Base-by-base conservation (phyloP, 805 yeast genomes). In the Candida glaebosa region DNA sequence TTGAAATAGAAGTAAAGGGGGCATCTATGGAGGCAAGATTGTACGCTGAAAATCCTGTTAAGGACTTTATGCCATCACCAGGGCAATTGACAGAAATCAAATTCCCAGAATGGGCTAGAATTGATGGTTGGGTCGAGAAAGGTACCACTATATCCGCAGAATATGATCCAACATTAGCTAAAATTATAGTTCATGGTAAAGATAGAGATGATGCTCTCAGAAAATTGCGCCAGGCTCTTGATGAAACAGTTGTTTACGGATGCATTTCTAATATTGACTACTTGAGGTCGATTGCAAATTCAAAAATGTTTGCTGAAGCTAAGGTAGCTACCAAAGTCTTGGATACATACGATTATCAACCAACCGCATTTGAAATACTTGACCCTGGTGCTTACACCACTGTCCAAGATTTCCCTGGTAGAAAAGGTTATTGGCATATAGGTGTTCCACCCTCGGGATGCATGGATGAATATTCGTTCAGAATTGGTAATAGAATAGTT, bases 371-470 rank as follows among this genome's bases (percentile, higher is more conserved):
- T 61, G 98, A 91, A 65, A 76, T 91, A 31, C 61, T 83, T 24
- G 66, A 79, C 34, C 65, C 73, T 2, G 78, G 78, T 46, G 91
- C 96, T 32, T 88, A 88, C 65, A 91, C 98, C 28, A 87, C 96
- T 3, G 91, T 91, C 37, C 99, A 91, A 69, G 99, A 93, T 64
- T 93, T 82, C 63, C 97, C 98, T 2, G 99, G 99, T 54, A 82
- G 99, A 70, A 72, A 73, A 41, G 84, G 88, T n/a, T 73, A 73
- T 61, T 86, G 95, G 95, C 81, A 85, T 57, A 77, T 85, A 52
- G 99, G 99, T 61, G 98, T 91, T 42, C 99, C 99, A 18, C 98
- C 98, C 5, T 87, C 96, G 31, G 99, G 99, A 35, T 96, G 98
- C 45, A 93, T 91, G 98, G 99, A 91, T 65, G 78, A 82, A 46